Evolutionary conservation across 192 early-diverging fungal genomes (phyloP), one percentile per base, ranked within the genome.

Genomic region (Pilobolus umbonatus): DNA sequence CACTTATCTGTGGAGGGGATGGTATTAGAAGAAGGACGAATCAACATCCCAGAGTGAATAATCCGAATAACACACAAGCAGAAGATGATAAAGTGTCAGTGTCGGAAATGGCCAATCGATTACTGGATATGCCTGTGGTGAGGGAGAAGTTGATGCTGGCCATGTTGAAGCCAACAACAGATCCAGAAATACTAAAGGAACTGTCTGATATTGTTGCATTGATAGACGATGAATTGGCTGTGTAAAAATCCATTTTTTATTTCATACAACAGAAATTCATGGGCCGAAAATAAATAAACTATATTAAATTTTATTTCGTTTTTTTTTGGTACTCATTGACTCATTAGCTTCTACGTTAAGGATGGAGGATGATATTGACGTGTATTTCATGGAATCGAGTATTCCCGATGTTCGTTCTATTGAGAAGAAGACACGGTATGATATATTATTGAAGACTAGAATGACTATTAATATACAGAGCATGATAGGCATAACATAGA

Each of bases 401-500:
- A 66, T 79, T 22, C 74, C 77, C 36, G 74, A 79, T 38, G 65
- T 79, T 14, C 61, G 75, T 31, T 46, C 49, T 24, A 62, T 74
- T 30, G 74, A 79, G 30, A 62, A 68, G 30, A 76, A 58, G 57
- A 79, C 72, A 22, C 74, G 77, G 77, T 76, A 78, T 57, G 25
- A 34, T 32, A 43, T 2, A 31, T 48, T 51, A 47, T 47, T 4
- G 2, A 19, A 10, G 24, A 17, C 21, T 47, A 47, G 45, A 47
- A n/a, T n/a, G n/a, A 19, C 22, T 38, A 53, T 19, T 24, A 54
- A 54, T 25, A 31, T 1, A 14, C 32, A 36, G 38, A 22, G 9
- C 7, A 38, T 44, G 25, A 24, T 39, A 90, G 87, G 31, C 62
- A 52, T n/a, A 85, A 90, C 61, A 86, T 91, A 32, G 90, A 90